Evolutionary conservation across 2,329 filamentous ascomycete species (phyloP).

Genomic region (Sclerotinia spermophila): DNA sequence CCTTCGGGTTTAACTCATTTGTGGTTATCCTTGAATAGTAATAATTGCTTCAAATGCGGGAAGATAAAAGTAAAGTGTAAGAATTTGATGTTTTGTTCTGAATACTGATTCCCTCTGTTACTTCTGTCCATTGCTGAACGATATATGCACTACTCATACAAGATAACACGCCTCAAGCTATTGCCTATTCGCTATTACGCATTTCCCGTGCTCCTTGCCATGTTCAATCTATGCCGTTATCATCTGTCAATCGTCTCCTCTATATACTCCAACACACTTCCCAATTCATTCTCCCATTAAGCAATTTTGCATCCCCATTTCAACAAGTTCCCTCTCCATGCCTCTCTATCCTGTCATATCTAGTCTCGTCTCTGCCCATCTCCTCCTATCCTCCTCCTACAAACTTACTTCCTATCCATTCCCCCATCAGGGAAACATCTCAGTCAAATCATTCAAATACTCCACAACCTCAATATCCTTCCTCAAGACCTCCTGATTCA

Average conservation of each 20-base stretch:
- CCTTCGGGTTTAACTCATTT: no score
- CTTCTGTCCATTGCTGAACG: not conserved
- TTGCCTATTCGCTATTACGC: not conserved
- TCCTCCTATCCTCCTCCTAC: not conserved
- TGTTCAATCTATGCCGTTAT: not conserved
- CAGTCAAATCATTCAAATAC: slow-evolving; percentile 37
- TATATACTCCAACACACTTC: not conserved
- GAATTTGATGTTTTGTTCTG: not conserved
- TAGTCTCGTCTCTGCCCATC: not conserved
- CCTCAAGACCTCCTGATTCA: slow-evolving; percentile 35
- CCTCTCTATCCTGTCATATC: not conserved
- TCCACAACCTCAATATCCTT: slow-evolving; percentile 38
- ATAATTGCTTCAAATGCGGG: not conserved
- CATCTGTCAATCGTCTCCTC: not conserved
- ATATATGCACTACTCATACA: not conserved
- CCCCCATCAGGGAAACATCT: slow-evolving; percentile 20
- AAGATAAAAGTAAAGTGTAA: not conserved
- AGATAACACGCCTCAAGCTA: not conserved
- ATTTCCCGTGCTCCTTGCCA: not conserved
- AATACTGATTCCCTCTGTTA: not conserved
- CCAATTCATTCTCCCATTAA: not conserved
- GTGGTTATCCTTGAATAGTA: not conserved
- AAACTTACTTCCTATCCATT: no score
- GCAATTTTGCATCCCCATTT: not conserved
- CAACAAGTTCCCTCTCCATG: no score